phyloP scores from a whole-genome alignment of 169 alveolate genomes.

The Amoebophrya sp. region DNA sequence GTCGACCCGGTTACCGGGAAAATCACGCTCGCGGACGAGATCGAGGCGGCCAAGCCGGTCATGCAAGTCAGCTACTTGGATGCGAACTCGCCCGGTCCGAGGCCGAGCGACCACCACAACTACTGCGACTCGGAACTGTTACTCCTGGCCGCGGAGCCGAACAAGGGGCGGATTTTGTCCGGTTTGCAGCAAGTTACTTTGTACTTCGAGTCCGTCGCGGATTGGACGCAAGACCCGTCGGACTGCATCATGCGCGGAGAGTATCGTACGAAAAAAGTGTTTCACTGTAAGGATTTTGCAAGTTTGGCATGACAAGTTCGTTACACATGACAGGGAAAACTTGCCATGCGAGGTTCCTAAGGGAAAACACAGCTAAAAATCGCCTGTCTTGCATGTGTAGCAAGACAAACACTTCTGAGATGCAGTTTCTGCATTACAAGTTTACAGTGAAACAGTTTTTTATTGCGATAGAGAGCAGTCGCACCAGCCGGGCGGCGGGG shows the following conservation, averaged over 20 bases:
- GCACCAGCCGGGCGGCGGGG: too few relatives aligned
- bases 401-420: too few relatives aligned
- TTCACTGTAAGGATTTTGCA: too few relatives aligned
- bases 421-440: too few relatives aligned
- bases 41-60: neutral
- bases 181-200: neutral
- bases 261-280: too few relatives aligned
- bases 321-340: too few relatives aligned
- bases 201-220: constrained; percentile 19
- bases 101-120: constrained; percentile 14
- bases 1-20: neutral
- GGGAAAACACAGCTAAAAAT: too few relatives aligned
- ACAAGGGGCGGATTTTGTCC: neutral
- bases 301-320: too few relatives aligned
- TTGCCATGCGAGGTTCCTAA: too few relatives aligned
- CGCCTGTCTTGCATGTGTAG: too few relatives aligned
- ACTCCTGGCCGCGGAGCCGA: neutral
- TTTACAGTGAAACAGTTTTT: too few relatives aligned
- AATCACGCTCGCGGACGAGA: neutral
- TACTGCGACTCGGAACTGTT: neutral
- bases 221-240: neutral
- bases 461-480: too few relatives aligned
- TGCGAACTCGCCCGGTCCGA: neutral
- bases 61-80: neutral
- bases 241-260: neutral